phyloP scores from a whole-genome alignment of 2,329 filamentous ascomycete species.

The Raffaelea ambrosiae region DNA sequence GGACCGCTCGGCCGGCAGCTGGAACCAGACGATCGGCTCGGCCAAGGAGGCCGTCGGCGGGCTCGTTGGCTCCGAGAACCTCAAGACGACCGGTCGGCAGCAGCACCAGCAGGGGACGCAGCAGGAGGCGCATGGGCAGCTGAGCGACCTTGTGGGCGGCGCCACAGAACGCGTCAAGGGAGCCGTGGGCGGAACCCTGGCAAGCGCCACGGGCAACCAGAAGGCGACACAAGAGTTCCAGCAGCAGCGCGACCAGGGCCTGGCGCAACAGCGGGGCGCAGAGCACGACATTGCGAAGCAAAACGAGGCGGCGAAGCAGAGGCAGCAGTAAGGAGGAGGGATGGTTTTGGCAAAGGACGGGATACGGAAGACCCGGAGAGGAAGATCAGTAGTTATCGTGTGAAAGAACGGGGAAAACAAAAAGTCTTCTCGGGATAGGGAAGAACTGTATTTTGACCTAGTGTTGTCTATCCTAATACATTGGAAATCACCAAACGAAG shows the following conservation, averaged over 20 bases:
- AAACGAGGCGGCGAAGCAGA: conserved; percentile 33
- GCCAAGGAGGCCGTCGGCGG: conserved; percentile 76
- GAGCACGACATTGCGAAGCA: conserved; percentile 75
- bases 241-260: conserved; percentile 68
- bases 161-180: conserved; percentile 60
- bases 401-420: neutral
- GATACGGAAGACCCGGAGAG: neutral
- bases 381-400: neutral
- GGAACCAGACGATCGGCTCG: conserved; percentile 84
- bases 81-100: conserved; percentile 65
- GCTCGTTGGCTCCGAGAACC: conserved; percentile 62
- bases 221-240: conserved; percentile 57
- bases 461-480: too few relatives aligned
- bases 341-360: neutral
- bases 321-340: neutral
- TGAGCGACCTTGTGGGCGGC: conserved; percentile 65
- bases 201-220: conserved; percentile 65
- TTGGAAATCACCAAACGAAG: too few relatives aligned
- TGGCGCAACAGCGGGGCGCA: conserved; percentile 70
- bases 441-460: too few relatives aligned
- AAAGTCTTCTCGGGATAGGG: too few relatives aligned
- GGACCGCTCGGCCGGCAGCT: conserved; percentile 62
- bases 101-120: conserved; percentile 76
- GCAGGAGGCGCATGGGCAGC: conserved; percentile 75
- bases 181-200: conserved; percentile 56